These are phyloP conservation scores for Neofusicoccum kwambonambiense DNA, from an alignment of 2,329 filamentous ascomycete genomes.

Conservation along the genomic window DNA sequence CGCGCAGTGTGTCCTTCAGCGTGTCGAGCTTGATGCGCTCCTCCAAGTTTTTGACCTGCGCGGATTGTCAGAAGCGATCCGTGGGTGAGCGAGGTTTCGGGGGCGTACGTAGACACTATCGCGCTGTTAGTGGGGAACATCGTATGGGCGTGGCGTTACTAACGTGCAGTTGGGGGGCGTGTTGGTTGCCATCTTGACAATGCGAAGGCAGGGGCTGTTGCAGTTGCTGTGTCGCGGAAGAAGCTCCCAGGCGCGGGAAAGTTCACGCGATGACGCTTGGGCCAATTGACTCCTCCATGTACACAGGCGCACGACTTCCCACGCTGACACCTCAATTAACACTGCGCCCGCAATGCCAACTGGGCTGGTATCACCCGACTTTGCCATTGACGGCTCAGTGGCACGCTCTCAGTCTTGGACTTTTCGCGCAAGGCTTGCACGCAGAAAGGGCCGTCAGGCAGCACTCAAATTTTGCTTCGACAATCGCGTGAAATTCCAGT, in stretches of 20 bases:
- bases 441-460: too few species aligned
- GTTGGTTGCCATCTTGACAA: background rate
- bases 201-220: background rate
- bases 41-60: slow-evolving; percentile 72
- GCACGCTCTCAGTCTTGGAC: too few species aligned
- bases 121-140: background rate
- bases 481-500: too few species aligned
- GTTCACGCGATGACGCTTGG: slow-evolving; percentile 1
- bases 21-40: slow-evolving; percentile 83
- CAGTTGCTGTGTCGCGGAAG: background rate
- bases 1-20: slow-evolving; percentile 69
- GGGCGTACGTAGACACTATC: slow-evolving; percentile 9
- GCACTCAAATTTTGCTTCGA: too few species aligned
- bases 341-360: too few species aligned
- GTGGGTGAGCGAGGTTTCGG: background rate
- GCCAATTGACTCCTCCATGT: too few species aligned
- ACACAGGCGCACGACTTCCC: too few species aligned
- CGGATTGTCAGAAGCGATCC: background rate
- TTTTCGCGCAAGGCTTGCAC: too few species aligned
- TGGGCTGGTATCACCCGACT: too few species aligned
- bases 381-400: too few species aligned
- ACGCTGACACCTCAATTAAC: too few species aligned
- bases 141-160: background rate
- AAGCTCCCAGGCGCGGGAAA: background rate
- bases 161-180: slow-evolving; percentile 13